A percentile compares a stretch with the other conserved stretches of the same genome.
phyloP scores from a whole-genome alignment of 1,284 basidiomycete genomes.

The Papiliotrema nemorosa region DNA sequence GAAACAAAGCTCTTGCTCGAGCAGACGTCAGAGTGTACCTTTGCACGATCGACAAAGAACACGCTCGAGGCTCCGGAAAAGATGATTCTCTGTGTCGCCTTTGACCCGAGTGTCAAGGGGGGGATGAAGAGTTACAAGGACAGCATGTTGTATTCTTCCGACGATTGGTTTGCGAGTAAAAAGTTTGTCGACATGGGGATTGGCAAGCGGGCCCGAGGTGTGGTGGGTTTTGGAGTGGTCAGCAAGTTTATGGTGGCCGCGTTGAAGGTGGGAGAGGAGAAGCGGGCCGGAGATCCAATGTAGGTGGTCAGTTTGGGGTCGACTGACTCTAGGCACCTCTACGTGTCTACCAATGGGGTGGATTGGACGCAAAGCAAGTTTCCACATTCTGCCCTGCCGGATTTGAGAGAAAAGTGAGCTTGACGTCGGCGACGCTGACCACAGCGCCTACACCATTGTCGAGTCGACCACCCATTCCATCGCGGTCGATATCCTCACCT shows the following conservation, averaged over 20 bases:
- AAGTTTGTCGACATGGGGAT: conserved; percentile 74
- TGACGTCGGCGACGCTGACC: background rate
- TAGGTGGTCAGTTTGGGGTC: conserved; percentile 14
- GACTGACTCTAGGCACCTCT: conserved; percentile 57
- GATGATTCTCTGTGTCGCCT: conserved; percentile 82
- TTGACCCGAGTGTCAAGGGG: conserved; percentile 57
- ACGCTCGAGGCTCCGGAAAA: conserved; percentile 70
- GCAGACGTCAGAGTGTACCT: conserved; percentile 73
- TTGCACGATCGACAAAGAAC: conserved; percentile 75
- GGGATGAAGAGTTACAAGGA: conserved; percentile 56
- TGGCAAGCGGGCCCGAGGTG: conserved; percentile 75
- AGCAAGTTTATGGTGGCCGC: conserved; percentile 87
- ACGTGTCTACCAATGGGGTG: conserved; percentile 74
- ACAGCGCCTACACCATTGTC: conserved; percentile 89
- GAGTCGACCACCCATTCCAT: conserved; percentile 89
- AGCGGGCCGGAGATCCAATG: conserved; percentile 58
- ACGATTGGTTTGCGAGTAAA: conserved; percentile 69
- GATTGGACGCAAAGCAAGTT: conserved; percentile 59
- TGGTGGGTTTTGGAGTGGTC: conserved; percentile 84
- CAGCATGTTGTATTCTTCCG: conserved; percentile 71
- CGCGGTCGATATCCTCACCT: conserved; percentile 84
- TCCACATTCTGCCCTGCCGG: conserved; percentile 47
- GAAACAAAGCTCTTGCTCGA: conserved; percentile 59
- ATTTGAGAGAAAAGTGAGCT: conserved; percentile 22
- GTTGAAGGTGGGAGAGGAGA: conserved; percentile 55